Evolutionary conservation across 139 green algal genomes (phyloP).

Genomic region (Zygnema cylindricum): DNA sequence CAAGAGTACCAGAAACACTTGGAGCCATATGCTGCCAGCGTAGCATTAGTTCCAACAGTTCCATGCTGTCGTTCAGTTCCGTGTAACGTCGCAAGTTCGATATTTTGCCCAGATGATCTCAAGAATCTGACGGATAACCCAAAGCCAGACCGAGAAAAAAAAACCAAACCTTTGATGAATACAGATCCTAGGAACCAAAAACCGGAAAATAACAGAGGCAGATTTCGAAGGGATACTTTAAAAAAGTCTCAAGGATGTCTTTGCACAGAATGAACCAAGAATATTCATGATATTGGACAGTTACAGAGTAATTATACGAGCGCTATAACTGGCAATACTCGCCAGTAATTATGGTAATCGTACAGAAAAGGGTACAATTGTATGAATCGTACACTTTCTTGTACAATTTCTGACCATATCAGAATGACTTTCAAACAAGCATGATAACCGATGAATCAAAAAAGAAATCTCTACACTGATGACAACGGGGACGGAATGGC

Average conservation of each 20-base stretch:
- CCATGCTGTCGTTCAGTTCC: slow-evolving; percentile 65
- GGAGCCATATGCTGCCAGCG: slow-evolving; percentile 87
- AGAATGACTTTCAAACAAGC: background rate
- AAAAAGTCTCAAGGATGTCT: no score
- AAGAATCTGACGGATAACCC: slow-evolving; percentile 70
- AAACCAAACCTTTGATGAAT: background rate
- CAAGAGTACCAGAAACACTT: slow-evolving; percentile 95
- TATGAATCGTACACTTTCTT: background rate
- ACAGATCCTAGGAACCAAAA: no score
- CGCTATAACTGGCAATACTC: no score
- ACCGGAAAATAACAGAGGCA: no score
- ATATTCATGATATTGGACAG: no score
- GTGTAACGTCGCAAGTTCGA: slow-evolving; percentile 84
- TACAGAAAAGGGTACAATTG: background rate
- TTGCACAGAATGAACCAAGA: no score
- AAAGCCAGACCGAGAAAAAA: background rate
- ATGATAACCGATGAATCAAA: background rate
- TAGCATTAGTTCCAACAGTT: slow-evolving; percentile 78
- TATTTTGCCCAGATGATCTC: slow-evolving; percentile 87
- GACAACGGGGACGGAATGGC: background rate
- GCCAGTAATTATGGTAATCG: background rate
- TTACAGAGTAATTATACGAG: no score
- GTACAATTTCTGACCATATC: background rate
- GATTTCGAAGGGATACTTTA: no score
- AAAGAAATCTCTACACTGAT: background rate